Evolutionary conservation across 192 early-diverging fungal species (phyloP).

Genomic region (Pilaira anomala): DNA sequence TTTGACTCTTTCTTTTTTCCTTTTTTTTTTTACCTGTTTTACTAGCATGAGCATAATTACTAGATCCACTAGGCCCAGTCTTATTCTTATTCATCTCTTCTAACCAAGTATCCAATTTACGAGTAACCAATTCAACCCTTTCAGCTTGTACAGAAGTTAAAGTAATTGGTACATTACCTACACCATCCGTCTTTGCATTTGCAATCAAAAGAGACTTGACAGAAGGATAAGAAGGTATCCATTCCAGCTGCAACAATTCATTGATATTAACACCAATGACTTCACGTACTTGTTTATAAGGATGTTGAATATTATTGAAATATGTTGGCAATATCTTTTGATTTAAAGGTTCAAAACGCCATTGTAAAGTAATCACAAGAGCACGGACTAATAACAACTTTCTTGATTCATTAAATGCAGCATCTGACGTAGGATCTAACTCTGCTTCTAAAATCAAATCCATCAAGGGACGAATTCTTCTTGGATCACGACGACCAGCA

Average conservation of each 20-base stretch:
- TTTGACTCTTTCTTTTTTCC: neutral
- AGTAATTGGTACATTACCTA: slow-evolving; percentile 32
- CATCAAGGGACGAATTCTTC: slow-evolving; percentile 75
- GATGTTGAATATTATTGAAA: slow-evolving; percentile 64
- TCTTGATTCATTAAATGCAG: slow-evolving; percentile 81
- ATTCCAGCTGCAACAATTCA: slow-evolving; percentile 57
- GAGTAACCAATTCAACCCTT: slow-evolving; percentile 30
- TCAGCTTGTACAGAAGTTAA: slow-evolving; percentile 17
- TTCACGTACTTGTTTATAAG: slow-evolving; percentile 90
- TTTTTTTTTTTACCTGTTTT: slow-evolving; percentile 58
- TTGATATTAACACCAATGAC: slow-evolving; percentile 71
- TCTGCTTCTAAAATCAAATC: slow-evolving; percentile 57
- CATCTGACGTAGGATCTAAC: slow-evolving; percentile 72
- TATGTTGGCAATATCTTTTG: slow-evolving; percentile 42
- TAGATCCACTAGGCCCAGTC: slow-evolving; percentile 34
- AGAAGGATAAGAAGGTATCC: slow-evolving; percentile 52
- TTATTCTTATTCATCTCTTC: slow-evolving; percentile 31
- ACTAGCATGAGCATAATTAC: slow-evolving; percentile 69
- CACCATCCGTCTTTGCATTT: slow-evolving; percentile 10
- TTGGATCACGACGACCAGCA: slow-evolving; percentile 63
- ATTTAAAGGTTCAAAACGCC: slow-evolving; percentile 54
- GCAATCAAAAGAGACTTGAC: slow-evolving; percentile 41
- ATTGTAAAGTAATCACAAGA: slow-evolving; percentile 62
- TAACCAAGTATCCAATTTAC: slow-evolving; percentile 40
- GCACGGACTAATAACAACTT: slow-evolving; percentile 70